phyloP scores from a whole-genome alignment of 495 filamentous ascomycete genomes.

The Penicillium odoratum region DNA sequence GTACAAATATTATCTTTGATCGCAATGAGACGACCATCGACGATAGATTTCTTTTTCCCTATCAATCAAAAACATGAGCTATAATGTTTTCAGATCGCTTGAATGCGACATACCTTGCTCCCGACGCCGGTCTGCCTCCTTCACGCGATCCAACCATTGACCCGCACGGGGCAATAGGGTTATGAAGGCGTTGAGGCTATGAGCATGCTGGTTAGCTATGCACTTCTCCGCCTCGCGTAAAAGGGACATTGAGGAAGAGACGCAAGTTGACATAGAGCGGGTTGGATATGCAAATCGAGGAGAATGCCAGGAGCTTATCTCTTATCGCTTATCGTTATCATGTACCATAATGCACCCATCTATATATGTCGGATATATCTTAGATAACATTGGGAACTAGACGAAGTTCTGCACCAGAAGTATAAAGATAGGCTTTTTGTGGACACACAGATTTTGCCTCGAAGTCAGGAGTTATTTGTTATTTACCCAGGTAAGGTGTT shows the following conservation, averaged over 20 bases:
- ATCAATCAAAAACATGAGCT: conserved; percentile 5
- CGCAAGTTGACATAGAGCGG: conserved; percentile 2
- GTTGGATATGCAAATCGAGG: conserved; percentile 10
- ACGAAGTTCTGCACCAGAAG: no score
- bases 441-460: no score
- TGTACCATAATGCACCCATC: no score
- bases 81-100: not conserved
- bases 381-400: no score
- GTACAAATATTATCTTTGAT: conserved; percentile 94
- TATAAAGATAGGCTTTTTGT: no score
- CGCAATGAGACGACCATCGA: conserved; percentile 62
- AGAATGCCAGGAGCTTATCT: conserved; percentile 6
- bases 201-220: conserved; percentile 46
- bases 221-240: conserved; percentile 51
- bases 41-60: conserved; percentile 35
- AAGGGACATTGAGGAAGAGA: conserved; percentile 43
- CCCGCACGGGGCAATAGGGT: conserved; percentile 34
- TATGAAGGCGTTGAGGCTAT: conserved; percentile 49
- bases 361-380: no score
- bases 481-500: not conserved
- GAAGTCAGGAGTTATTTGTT: no score
- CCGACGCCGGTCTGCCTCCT: conserved; percentile 41
- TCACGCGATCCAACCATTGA: conserved; percentile 36
- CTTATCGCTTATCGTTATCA: conserved; percentile 5
- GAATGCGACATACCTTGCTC: conserved; percentile 33